A percentile compares a stretch with the other conserved stretches of the same genome.
phyloP scores from a whole-genome alignment of 306 rosid genomes.

The Dalbergia cochinchinensis region DNA sequence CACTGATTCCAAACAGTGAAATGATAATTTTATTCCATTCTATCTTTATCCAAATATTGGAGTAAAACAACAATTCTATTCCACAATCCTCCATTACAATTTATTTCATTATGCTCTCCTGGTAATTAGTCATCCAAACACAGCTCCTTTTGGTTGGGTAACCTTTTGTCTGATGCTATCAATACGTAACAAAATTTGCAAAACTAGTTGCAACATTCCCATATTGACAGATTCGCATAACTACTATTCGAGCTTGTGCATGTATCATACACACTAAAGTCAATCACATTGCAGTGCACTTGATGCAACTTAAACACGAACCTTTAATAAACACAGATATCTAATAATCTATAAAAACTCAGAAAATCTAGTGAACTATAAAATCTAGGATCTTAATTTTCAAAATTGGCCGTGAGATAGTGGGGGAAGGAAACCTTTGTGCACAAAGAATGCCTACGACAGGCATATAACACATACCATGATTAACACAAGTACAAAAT shows the following conservation, averaged over 20 bases:
- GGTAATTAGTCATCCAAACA: too few relatives aligned
- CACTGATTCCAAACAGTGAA: too few relatives aligned
- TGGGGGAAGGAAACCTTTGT: constrained; percentile 1
- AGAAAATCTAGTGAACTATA: constrained; percentile 21
- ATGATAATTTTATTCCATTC: too few relatives aligned
- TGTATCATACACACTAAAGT: not conserved
- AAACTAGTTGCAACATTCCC: not conserved
- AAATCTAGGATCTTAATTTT: not conserved
- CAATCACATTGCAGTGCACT: not conserved
- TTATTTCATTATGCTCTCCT: too few relatives aligned
- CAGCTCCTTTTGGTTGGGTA: too few relatives aligned
- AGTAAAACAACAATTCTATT: too few relatives aligned
- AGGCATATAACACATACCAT: constrained; percentile 35
- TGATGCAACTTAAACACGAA: constrained; percentile 3
- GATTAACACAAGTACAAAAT: constrained; percentile 54
- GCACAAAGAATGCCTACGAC: constrained; percentile 19
- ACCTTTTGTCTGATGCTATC: not conserved
- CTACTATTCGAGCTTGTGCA: not conserved
- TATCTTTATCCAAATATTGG: too few relatives aligned
- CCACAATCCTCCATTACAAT: too few relatives aligned
- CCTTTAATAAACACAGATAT: not conserved
- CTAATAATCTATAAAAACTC: constrained; percentile 18
- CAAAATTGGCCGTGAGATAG: constrained; percentile 2
- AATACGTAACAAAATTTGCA: not conserved
- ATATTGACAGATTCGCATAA: not conserved